Base-by-base conservation (phyloP, 257 asterid genomes). In the Ilex aquifolium region DNA sequence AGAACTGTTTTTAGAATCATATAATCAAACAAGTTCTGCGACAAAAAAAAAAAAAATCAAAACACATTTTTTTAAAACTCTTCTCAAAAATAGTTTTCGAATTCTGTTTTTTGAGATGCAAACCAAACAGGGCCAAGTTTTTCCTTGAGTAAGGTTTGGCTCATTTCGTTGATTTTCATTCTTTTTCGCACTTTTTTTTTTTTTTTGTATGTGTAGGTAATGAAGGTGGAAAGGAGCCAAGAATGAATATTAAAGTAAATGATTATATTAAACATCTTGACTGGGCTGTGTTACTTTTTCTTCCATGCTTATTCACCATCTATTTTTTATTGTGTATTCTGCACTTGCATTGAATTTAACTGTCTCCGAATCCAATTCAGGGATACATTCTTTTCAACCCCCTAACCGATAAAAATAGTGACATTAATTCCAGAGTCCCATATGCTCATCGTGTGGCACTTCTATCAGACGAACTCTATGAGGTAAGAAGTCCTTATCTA, bases 161-260 rank as follows among this genome's bases (percentile, higher is more conserved):
- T 7, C 15, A 4, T 21, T 10, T 15, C 15, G 14, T 15, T 53
- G 5, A 4, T 5, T 8, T 53, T 7, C 30, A 53, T 53, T 53
- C 4, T 4, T 53, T 21, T 4, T 4, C 30, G 2, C 0, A 4
- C 30, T 53, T 7, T 15, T 53, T 53, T 8, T 14, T 8, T 15
- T 53, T 0, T 21, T 21, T 21, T 21, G 27, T 21, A 21, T 21
- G 27, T 21, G 27, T 15, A 49, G 54, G 54, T 49, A 49, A 49
- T 49, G 54, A 49, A 49, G 54, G 1, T 53, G 57, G 30, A 53
- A 55, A 14, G 36, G 53, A 60, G 31, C 60, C 66, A 14, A 49
- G 14, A 14, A 1, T 68, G 15, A 68, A 68, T 60, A 61, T 68
- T 29, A 60, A 68, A 68, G 72, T 68, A 68, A 16, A 46, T 16